Base-by-base conservation (phyloP, 139 green algal species). In the Limnomonas spitsbergensis region DNA sequence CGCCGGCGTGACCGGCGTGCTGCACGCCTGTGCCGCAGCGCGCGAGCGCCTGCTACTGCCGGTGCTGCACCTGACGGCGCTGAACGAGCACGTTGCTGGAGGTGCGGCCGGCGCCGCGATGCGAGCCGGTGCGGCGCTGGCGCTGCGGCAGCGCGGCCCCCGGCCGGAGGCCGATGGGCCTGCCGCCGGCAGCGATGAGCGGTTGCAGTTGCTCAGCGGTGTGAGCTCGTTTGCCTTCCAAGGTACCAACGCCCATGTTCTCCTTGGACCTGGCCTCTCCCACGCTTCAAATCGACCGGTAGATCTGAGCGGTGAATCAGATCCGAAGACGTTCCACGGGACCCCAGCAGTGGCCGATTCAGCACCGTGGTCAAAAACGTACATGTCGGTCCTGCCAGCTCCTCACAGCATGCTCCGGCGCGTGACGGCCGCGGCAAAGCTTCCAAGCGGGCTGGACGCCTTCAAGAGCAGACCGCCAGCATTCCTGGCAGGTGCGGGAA, bases 211-310 rank as follows among this genome's bases (percentile, higher is more conserved):
- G 7, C 68, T 74, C 0, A 38, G 42, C 53, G 87, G 89, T 29
- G 81, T 95, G 20, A 93, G 86, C 78, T 89, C 90, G 0, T 97
- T 97, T 82, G 93, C 93, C 0, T 97, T 93, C 78, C 92, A 96
- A 74, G 90, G 91, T 38, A 95, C 88, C 77, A 96, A 96, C 82
- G 91, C 91, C n/a, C 88, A 94, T 75, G 53, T 90, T 9, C 66
- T 92, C 24, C 76, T 93, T n/a, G n/a, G n/a, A n/a, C n/a, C n/a
- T n/a, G n/a, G n/a, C n/a, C n/a, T n/a, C n/a, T n/a, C n/a, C n/a
- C n/a, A n/a, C n/a, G n/a, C n/a, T n/a, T n/a, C n/a, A n/a, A n/a
- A n/a, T n/a, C n/a, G n/a, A n/a, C n/a, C n/a, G n/a, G n/a, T n/a
- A n/a, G n/a, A n/a, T n/a, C n/a, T n/a, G n/a, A n/a, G n/a, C n/a